A percentile compares a stretch with the other conserved stretches of the same genome.
phyloP scores from a whole-genome alignment of 2,329 filamentous ascomycete species.

The Setomelanomma holmii region DNA sequence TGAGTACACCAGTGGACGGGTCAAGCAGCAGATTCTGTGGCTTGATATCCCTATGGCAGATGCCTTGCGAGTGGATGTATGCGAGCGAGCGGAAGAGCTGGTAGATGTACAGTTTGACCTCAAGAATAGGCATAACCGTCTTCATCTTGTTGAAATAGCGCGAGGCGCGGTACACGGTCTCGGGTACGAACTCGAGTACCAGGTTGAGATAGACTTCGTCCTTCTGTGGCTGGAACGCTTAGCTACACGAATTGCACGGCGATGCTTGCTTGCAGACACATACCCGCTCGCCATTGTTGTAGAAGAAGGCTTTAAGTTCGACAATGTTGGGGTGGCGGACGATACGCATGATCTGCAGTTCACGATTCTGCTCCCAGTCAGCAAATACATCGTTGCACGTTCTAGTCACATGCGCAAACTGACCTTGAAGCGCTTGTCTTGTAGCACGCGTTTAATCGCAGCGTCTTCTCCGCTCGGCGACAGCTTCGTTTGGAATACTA shows the following conservation, averaged over 20 bases:
- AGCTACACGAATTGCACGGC: slow-evolving; percentile 31
- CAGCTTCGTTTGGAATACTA: slow-evolving; percentile 98
- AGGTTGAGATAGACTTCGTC: slow-evolving; percentile 99
- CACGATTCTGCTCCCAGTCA: slow-evolving; percentile 77
- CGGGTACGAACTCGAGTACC: slow-evolving; percentile 96
- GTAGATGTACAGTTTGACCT: slow-evolving; percentile 99
- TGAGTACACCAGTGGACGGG: slow-evolving; percentile 87
- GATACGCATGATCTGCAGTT: slow-evolving; percentile 99
- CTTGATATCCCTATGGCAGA: slow-evolving; percentile 99
- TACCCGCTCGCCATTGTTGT: slow-evolving; percentile 98
- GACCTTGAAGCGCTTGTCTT: slow-evolving; percentile 99
- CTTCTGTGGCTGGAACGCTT: slow-evolving; percentile 57
- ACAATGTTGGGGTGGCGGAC: slow-evolving; percentile 99
- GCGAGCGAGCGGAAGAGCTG: slow-evolving; percentile 97
- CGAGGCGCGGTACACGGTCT: slow-evolving; percentile 97
- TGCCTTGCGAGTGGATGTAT: slow-evolving; percentile 99
- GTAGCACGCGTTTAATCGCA: slow-evolving; percentile 97
- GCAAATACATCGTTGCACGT: slow-evolving; percentile 16
- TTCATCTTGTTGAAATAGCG: slow-evolving; percentile 99
- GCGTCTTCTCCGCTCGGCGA: slow-evolving; percentile 98
- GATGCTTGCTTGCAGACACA: slow-evolving; percentile 41
- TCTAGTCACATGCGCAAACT: slow-evolving; percentile 32
- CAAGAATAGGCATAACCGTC: slow-evolving; percentile 97
- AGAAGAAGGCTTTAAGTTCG: slow-evolving; percentile 98
- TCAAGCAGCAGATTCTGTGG: slow-evolving; percentile 96